Conservation (phyloP, 768 basidiomycete genomes). For the Erythrobasidium yunnanense region DNA sequence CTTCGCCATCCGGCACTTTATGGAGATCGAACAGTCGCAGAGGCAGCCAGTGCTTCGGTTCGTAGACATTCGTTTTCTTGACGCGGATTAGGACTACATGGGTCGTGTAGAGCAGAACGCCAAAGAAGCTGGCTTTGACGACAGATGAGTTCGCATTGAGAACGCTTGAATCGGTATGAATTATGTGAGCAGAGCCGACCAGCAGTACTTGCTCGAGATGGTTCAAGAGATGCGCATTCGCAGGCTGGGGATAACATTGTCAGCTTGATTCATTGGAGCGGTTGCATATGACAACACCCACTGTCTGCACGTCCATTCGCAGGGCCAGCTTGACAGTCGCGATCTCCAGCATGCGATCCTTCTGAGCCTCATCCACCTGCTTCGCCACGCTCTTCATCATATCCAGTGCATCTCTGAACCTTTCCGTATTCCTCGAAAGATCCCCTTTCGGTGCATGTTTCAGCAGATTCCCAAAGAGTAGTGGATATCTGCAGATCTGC, state of each 20-base stretch:
- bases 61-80: constrained; percentile 60
- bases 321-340: constrained; percentile 61
- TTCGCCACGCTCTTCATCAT: constrained; percentile 67
- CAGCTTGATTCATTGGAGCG: background rate
- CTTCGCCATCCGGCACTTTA: constrained; percentile 60
- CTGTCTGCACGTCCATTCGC: constrained; percentile 48
- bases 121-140: constrained; percentile 52
- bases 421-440: constrained; percentile 3
- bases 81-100: constrained; percentile 82
- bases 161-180: constrained; percentile 40
- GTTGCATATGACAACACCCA: constrained; percentile 25
- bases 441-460: constrained; percentile 21
- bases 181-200: constrained; percentile 76
- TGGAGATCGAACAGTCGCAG: constrained; percentile 60
- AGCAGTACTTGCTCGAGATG: constrained; percentile 67
- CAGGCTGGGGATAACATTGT: constrained; percentile 29
- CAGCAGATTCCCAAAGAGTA: constrained; percentile 66
- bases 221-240: constrained; percentile 43
- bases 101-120: constrained; percentile 80
- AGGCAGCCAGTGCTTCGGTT: constrained; percentile 78
- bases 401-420: constrained; percentile 44
- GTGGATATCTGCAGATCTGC: constrained; percentile 85
- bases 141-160: constrained; percentile 49
- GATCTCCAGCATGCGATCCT: constrained; percentile 53
- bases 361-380: constrained; percentile 70